A percentile compares a stretch with the other conserved stretches of the same genome.
phyloP scores from a whole-genome alignment of 2,329 filamentous ascomycete species.

The Achaetomium macrosporum region DNA sequence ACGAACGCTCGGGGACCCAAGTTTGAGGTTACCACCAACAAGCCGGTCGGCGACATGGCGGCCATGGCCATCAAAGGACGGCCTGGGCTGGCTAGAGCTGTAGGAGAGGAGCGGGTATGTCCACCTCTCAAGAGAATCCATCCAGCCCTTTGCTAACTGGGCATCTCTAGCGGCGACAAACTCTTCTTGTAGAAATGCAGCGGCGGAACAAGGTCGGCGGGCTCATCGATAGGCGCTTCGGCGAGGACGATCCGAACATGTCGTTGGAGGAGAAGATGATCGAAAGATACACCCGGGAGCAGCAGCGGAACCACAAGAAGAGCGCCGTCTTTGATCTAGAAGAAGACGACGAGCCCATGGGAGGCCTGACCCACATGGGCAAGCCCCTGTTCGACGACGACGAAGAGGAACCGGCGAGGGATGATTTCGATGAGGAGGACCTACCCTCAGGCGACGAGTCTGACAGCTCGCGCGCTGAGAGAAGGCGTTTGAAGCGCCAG shows the following conservation, averaged over 20 bases:
- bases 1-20: slow-evolving; percentile 71
- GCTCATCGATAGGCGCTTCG: slow-evolving; percentile 87
- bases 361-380: slow-evolving; percentile 76
- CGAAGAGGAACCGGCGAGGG: slow-evolving; percentile 45
- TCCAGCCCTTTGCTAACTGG: background rate
- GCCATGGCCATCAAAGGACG: slow-evolving; percentile 61
- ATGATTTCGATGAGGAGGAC: slow-evolving; percentile 78
- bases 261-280: slow-evolving; percentile 87
- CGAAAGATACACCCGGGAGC: slow-evolving; percentile 84
- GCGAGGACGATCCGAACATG: slow-evolving; percentile 92
- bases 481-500: slow-evolving; percentile 51
- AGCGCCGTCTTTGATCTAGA: slow-evolving; percentile 85
- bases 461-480: slow-evolving; percentile 48
- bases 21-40: slow-evolving; percentile 72
- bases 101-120: slow-evolving; percentile 75
- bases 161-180: slow-evolving; percentile 60
- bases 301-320: slow-evolving; percentile 71
- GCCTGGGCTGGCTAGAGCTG: slow-evolving; percentile 77
- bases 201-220: slow-evolving; percentile 85
- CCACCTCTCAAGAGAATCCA: background rate
- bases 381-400: slow-evolving; percentile 64
- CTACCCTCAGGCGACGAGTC: slow-evolving; percentile 53
- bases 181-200: slow-evolving; percentile 84
- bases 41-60: slow-evolving; percentile 45
- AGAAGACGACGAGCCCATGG: slow-evolving; percentile 61